These are phyloP conservation scores for Arachis stenosperma DNA, from an alignment of 306 rosid genomes.

Conservation along the genomic window DNA sequence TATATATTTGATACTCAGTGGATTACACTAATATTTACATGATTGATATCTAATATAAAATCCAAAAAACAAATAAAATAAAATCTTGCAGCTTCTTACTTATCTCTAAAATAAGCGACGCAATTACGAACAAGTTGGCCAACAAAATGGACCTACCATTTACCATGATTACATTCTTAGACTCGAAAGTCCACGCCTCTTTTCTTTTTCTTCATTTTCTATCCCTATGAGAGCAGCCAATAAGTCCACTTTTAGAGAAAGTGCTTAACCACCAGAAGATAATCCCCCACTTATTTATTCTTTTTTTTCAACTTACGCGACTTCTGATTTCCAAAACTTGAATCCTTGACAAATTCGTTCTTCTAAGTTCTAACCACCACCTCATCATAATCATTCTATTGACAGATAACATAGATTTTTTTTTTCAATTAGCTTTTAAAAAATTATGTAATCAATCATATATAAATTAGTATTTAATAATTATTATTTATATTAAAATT, in stretches of 20 bases:
- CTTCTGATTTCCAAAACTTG: not conserved
- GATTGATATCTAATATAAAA: too few relatives aligned
- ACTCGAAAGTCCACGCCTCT: constrained; percentile 7
- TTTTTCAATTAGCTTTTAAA: too few relatives aligned
- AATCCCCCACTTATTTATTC: not conserved
- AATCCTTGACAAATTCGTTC: constrained; percentile 9
- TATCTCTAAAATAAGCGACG: not conserved
- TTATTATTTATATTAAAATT: too few relatives aligned
- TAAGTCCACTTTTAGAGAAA: not conserved
- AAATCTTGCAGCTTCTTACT: not conserved
- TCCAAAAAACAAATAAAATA: too few relatives aligned
- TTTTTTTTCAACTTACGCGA: not conserved
- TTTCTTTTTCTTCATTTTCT: constrained; percentile 12
- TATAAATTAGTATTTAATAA: too few relatives aligned
- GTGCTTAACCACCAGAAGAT: constrained; percentile 16
- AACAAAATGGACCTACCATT: constrained; percentile 48
- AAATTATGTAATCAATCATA: too few relatives aligned
- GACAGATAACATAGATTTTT: too few relatives aligned
- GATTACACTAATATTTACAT: too few relatives aligned
- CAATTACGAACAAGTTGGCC: constrained; percentile 41
- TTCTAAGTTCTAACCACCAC: not conserved
- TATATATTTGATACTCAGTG: too few relatives aligned
- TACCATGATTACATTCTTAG: constrained; percentile 10
- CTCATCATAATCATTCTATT: not conserved
- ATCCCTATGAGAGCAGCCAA: constrained; percentile 3